Evolutionary conservation across 2,329 filamentous ascomycete species (phyloP).

Genomic region (Alternaria triticina): DNA sequence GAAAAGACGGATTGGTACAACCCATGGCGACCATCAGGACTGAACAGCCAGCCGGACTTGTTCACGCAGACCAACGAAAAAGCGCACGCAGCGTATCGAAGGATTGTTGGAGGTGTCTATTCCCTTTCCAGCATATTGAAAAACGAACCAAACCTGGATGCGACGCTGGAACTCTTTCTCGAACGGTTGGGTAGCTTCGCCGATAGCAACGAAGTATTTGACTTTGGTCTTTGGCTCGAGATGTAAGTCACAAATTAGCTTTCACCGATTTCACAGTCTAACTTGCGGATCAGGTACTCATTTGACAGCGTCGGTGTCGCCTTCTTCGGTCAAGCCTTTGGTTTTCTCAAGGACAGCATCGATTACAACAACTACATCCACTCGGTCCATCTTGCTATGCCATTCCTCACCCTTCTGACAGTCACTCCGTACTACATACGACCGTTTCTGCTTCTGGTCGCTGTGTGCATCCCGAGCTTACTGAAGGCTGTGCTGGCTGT

Average conservation of each 20-base stretch:
- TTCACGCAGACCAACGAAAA: slow-evolving; percentile 24
- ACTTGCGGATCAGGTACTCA: slow-evolving; percentile 25
- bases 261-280: not conserved
- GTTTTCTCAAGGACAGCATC: slow-evolving; percentile 27
- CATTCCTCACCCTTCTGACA: slow-evolving; percentile 19
- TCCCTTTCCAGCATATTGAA: slow-evolving; percentile 21
- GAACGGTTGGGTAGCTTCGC: slow-evolving; percentile 21
- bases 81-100: slow-evolving; percentile 18
- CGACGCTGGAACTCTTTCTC: slow-evolving; percentile 12
- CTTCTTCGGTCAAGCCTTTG: slow-evolving; percentile 28
- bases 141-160: slow-evolving; percentile 21
- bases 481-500: slow-evolving; percentile 29
- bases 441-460: slow-evolving; percentile 9
- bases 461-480: slow-evolving; percentile 26
- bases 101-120: slow-evolving; percentile 21
- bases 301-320: slow-evolving; percentile 16
- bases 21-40: slow-evolving; percentile 24
- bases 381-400: slow-evolving; percentile 45
- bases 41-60: slow-evolving; percentile 18
- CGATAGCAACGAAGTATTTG: slow-evolving; percentile 13
- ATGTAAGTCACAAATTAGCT: slow-evolving; percentile 14
- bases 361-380: slow-evolving; percentile 29
- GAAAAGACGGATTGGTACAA: slow-evolving; percentile 34
- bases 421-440: slow-evolving; percentile 18
- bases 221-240: slow-evolving; percentile 27